Base-by-base conservation (phyloP, 495 filamentous ascomycete species). In the Monascus purpureus region DNA sequence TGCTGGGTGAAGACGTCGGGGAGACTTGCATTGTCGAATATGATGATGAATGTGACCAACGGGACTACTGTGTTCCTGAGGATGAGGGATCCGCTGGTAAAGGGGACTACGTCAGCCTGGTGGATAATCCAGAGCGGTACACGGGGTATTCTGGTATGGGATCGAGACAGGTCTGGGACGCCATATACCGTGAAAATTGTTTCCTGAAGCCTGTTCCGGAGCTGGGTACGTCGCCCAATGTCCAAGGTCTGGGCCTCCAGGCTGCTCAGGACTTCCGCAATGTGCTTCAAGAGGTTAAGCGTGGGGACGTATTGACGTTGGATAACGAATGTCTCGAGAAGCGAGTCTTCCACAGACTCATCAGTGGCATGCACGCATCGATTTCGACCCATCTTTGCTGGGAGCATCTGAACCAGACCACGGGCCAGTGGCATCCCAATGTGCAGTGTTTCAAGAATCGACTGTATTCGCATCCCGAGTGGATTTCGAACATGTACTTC, bases 11-110 rank as follows among this genome's bases (percentile, higher is more conserved):
- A 30, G 65, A 77, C 32, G 87, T 93, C 6, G 83, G 82, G 13
- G 90, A 97, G 57, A 93, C 82, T 45, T 97, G 90, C 53, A 82
- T 97, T 25, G 75, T 95, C 1, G 90, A 97, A 53, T 93, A 90
- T 49, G 90, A 95, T 45, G 92, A 96, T 43, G 90, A 97, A 50
- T 95, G 90, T 40, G 90, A 97, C 56, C 84, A 96, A 33, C 70
- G 87, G 17, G 90, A 97, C 47, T 97, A 96, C 53, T 97, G 90
- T 63, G 72, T 96, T 5, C 88, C 88, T 1, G 90, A 97, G 41
- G 90, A 97, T 50, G 85, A 95, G 58, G 77, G 78, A 36, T 75
- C 82, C 2, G 70, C 67, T 23, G 76, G 71, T 4, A 93, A 93
- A 55, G 90, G 90, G 8, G 92, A 95, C 64, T 97, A 97, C 49